These are phyloP conservation scores for Casuarina cunninghamiana DNA, from an alignment of 306 rosid species.

Conservation along the genomic window DNA sequence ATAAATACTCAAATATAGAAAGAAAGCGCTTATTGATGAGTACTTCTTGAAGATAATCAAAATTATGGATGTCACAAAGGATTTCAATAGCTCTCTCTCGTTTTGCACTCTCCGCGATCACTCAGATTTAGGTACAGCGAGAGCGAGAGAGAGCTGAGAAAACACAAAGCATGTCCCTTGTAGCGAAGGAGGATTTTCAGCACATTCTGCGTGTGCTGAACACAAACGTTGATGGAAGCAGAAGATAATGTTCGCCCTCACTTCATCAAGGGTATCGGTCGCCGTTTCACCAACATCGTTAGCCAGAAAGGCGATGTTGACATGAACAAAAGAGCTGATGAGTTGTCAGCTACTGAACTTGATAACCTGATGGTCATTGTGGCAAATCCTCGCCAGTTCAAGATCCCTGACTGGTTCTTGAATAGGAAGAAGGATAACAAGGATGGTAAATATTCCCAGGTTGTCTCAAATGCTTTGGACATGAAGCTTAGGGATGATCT, in stretches of 20 bases:
- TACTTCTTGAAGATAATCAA: constrained; percentile 99
- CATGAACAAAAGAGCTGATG: constrained; percentile 78
- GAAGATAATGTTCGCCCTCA: constrained; percentile 63
- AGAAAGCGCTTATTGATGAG: constrained; percentile 66
- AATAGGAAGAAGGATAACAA: constrained; percentile 79
- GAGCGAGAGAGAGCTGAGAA: not conserved
- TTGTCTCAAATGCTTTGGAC: constrained; percentile 71
- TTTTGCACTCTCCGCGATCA: not conserved
- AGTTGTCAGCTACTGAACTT: constrained; percentile 53
- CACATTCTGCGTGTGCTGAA: constrained; percentile 69
- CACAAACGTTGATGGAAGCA: constrained; percentile 66
- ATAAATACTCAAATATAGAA: constrained; percentile 87
- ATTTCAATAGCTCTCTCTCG: not conserved
- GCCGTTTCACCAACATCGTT: constrained; percentile 57
- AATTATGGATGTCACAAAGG: constrained; percentile 84
- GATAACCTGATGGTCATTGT: constrained; percentile 64
- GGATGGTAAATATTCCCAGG: constrained; percentile 75
- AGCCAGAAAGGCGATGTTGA: constrained; percentile 68
- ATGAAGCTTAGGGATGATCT: constrained; percentile 88
- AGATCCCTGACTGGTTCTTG: constrained; percentile 78
- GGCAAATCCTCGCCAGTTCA: constrained; percentile 67
- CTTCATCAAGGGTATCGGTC: constrained; percentile 72
- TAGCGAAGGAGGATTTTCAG: constrained; percentile 65
- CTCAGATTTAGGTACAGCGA: constrained; percentile 6
- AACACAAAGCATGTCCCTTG: constrained; percentile 48